Evolutionary conservation across 1,284 basidiomycete species (phyloP), one percentile per base, ranked within the genome.

Genomic region (Meira nashicola): DNA sequence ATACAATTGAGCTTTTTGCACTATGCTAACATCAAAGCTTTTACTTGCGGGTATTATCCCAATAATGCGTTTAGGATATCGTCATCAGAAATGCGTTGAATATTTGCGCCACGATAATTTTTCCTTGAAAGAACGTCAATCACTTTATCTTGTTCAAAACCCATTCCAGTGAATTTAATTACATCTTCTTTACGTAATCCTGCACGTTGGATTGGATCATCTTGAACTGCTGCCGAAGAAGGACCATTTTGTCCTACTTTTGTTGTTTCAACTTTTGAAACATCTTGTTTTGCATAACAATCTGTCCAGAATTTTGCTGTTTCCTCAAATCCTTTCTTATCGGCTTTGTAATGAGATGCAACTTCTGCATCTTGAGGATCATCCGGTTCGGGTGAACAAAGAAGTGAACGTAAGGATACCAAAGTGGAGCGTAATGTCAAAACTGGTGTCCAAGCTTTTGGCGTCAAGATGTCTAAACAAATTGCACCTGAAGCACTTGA

Each of bases 331-430:
- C 87, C 87, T 17, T 81, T 80, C 73, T 87, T 87, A 78, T 90
- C 91, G 2, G 90, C 89, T 71, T 90, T 86, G 77, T 91, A 98
- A 79, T 96, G 93, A 76, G 95, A 96, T 14, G 94, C 95, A 19
- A 65, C 63, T 81, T 97, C 92, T 0, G 95, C 94, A 76, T 97
- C 95, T 81, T 97, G 94, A 0, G 94, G 95, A 77, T 98, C 95
- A 68, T 89, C 89, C 12, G 94, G 95, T 78, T 96, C 92, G 0
- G 94, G 95, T 2, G 89, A 90, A 80, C 92, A 96, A n/a, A 98
- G 83, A 11, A 98, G 83, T 28, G 89, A 91, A 78, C 96, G 95
- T 15, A 98, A 84, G 0, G 92, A 95, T 79, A 98, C 93, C 73
- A 98, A 83, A 0, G 93, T 97, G 28, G 92, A 93, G 78, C 96